Evolutionary conservation across 345 rosid species (phyloP).

Genomic region (Psidium guajava): DNA sequence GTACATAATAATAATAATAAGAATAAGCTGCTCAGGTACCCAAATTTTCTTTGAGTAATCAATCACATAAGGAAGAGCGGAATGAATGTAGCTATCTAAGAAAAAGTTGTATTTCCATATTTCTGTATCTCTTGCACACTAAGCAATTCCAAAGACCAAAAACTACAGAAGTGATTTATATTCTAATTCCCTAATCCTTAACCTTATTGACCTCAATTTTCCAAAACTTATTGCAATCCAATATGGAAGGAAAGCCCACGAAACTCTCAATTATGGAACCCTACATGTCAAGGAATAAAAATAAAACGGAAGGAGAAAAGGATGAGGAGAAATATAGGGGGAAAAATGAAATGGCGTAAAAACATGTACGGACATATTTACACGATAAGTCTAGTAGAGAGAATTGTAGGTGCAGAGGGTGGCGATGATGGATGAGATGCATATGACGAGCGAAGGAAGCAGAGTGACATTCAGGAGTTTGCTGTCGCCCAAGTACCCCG

Average conservation of each 20-base stretch:
- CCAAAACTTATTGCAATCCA: background rate
- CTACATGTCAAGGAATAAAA: background rate
- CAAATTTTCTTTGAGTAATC: background rate
- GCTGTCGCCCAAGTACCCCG: constrained; percentile 68
- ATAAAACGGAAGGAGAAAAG: background rate
- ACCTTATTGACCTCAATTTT: background rate
- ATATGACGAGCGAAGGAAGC: constrained; percentile 73
- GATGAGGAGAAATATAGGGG: background rate
- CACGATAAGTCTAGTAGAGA: constrained; percentile 38
- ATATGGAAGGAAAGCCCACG: background rate
- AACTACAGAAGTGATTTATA: background rate
- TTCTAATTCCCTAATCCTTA: background rate
- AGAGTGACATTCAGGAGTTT: constrained; percentile 74
- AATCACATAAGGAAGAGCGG: background rate
- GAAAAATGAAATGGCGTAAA: background rate
- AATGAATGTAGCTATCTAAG: background rate
- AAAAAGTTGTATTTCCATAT: background rate
- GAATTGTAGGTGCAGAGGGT: constrained; percentile 92
- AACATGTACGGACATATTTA: background rate
- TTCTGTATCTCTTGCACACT: background rate
- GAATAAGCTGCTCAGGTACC: background rate
- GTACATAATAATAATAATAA: background rate
- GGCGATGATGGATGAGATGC: constrained; percentile 66
- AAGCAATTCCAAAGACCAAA: background rate
- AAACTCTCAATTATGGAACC: background rate